Evolutionary conservation across 164 flowering plant species (phyloP), one percentile per base, ranked within the genome.

Genomic region (Hamamelis virginiana): DNA sequence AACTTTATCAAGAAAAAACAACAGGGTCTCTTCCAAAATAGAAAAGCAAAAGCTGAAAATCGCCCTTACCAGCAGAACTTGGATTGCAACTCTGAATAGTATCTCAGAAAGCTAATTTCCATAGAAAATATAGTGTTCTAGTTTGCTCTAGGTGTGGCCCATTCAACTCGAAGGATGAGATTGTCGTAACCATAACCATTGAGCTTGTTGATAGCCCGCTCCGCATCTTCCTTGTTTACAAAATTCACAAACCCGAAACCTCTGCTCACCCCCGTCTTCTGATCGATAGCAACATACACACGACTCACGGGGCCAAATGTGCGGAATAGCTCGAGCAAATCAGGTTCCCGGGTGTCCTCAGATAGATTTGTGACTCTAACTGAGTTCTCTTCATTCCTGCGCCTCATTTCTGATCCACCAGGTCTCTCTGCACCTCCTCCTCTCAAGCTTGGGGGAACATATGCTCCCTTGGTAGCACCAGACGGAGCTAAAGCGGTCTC

Each of bases 161-260:
- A 76, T 59, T 76, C 80, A 4, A 76, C 80, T 10, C 76, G 66
- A 11, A 76, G 76, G 63, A 76, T 76, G 46, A 76, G 74, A 55
- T 73, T 72, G 51, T 76, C 80, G n/a, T 75, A 75, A 27, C 78
- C 78, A 56, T 71, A 71, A 14, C 78, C 78, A 70, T 75, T 75
- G 21, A 80, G 80, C 66, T 77, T 80, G 75, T 77, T 74, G 52
- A 77, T 73, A 28, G 81, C 80, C 63, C 69, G 72, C 69, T 79
- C 75, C 18, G 72, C 78, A 45, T 72, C 71, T 45, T 71, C 76
- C 74, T 59, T 74, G 73, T 66, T 81, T 27, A 76, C 80, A 72
- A 81, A 81, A 62, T 79, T 81, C 16, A 81, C 82, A 65, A 81
- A 84, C 3, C 87, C 87, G 70, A 84, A 84, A 14, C 87, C 87